Base-by-base conservation (phyloP, 805 yeast genomes). In the Saccharomycodes ludwigii region DNA sequence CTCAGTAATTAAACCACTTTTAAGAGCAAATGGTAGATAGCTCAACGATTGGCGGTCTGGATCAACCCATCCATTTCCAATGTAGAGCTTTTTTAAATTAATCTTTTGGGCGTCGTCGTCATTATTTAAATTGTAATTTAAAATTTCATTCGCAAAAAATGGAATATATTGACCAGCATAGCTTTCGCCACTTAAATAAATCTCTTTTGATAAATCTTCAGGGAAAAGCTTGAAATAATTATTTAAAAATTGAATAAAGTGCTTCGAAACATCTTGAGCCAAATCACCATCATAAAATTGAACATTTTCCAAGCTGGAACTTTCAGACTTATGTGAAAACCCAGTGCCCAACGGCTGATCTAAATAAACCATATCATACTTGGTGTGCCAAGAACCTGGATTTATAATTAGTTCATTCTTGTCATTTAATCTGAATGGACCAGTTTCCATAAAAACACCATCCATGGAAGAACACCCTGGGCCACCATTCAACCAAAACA, bases 391-490 rank as follows among this genome's bases (percentile, higher is more conserved):
- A 2, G 91, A 68, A 0, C 94, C 95, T 2, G 61, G 47, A 53
- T 83, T 83, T 33, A 61, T 54, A 10, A 50, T 54, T 6, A 83
- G 65, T 31, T 63, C 50, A 3, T 60, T 64, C 6, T 66, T 47
- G 0, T 50, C 42, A 41, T 61, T 57, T 13, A 84, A 66, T 33
- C 95, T 63, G 27, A 84, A 69, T 0, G 98, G 97, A 0, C 98
- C 98, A 3, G 76, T 59, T 53, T 91, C 98, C 72, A 86, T 71
- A 40, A 91, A 51, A 0, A 94, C 95, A 11, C 98, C 98, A 56
- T 91, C 98, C 91, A 88, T 74, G 1, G 96, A 85, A 2, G 95
- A 85, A 53, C 98, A 91, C 0, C 98, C 98, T 0, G 98, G 98
- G 0, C 98, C 98, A 24, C 98, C 98, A 52, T 91, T 91, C 15